These are phyloP conservation scores for Scutellaria galericulata DNA, from an alignment of 257 asterid genomes.

Conservation along the genomic window DNA sequence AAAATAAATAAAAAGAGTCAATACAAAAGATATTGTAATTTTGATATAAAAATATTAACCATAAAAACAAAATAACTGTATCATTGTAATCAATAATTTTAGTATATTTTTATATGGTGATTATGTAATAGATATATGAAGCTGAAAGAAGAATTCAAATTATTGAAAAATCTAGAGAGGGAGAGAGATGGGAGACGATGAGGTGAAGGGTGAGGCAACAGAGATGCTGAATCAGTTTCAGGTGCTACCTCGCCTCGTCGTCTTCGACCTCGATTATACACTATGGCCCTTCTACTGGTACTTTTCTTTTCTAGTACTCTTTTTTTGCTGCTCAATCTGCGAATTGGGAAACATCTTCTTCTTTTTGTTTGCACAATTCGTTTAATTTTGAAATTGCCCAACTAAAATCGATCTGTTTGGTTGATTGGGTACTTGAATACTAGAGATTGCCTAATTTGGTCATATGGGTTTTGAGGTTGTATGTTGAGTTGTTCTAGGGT, in stretches of 20 bases:
- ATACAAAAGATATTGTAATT: no score
- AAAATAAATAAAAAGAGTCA: no score
- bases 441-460: background rate
- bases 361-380: background rate
- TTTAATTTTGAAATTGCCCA: background rate
- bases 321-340: background rate
- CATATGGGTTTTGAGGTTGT: background rate
- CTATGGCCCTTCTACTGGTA: slow-evolving; percentile 80
- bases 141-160: no score
- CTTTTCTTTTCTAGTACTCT: background rate
- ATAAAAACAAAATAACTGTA: no score
- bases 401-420: background rate
- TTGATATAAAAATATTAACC: no score
- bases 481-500: background rate
- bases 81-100: no score
- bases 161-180: no score
- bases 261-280: slow-evolving; percentile 83
- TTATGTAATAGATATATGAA: no score
- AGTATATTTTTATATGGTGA: no score
- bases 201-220: slow-evolving; percentile 79
- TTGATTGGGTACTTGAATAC: background rate
- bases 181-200: slow-evolving; percentile 69
- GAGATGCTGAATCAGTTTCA: slow-evolving; percentile 66
- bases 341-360: background rate
- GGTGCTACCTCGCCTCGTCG: slow-evolving; percentile 81